These are phyloP conservation scores for Pneumocystis canis DNA, from an alignment of 1,139 yeast species.

Conservation along the genomic window DNA sequence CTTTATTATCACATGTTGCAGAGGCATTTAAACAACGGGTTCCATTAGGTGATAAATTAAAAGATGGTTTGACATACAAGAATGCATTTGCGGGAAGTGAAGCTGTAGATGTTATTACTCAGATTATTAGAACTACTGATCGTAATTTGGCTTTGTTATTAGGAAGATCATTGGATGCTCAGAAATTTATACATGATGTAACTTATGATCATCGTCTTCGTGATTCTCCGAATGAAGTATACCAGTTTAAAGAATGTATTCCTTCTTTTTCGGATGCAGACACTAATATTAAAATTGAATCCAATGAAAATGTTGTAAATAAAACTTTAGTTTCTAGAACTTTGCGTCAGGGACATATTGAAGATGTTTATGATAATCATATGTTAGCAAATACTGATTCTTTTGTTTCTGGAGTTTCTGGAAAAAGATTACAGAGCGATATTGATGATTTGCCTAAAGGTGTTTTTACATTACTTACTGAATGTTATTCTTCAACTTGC, in stretches of 20 bases:
- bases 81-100: conserved; percentile 90
- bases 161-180: conserved; percentile 90
- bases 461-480: conserved; percentile 80
- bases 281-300: neutral
- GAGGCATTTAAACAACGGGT: conserved; percentile 58
- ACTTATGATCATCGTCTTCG: conserved; percentile 85
- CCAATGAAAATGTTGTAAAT: conserved; percentile 1
- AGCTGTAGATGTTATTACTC: conserved; percentile 79
- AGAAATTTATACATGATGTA: conserved; percentile 86
- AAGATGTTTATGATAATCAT: conserved; percentile 7
- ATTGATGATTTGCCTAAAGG: conserved; percentile 37
- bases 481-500: conserved; percentile 94
- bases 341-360: conserved; percentile 10
- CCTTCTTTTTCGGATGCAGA: conserved; percentile 4
- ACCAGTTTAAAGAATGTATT: conserved; percentile 50
- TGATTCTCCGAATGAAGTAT: conserved; percentile 76
- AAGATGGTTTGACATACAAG: conserved; percentile 88
- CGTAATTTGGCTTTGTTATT: conserved; percentile 74
- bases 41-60: conserved; percentile 61
- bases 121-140: conserved; percentile 77
- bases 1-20: conserved; percentile 74
- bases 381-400: conserved; percentile 6
- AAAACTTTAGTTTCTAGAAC: conserved; percentile 3
- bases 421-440: conserved; percentile 3
- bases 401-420: conserved; percentile 4